These are phyloP conservation scores for Barnettozyma populi DNA, from an alignment of 805 yeast species.

Conservation along the genomic window DNA sequence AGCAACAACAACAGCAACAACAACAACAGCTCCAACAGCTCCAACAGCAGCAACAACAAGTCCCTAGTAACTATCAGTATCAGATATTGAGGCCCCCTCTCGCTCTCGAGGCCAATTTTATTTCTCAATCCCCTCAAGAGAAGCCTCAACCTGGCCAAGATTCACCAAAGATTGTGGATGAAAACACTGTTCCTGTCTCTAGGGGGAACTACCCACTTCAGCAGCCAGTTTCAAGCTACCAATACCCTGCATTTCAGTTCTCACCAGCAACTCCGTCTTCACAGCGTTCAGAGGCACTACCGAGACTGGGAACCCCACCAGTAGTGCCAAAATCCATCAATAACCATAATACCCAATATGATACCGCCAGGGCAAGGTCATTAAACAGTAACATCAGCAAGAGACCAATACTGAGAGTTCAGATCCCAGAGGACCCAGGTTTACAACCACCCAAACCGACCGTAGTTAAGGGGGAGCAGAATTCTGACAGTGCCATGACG, in stretches of 20 bases:
- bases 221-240: conserved; percentile 2
- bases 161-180: background rate
- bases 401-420: conserved; percentile 25
- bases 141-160: conserved; percentile 1
- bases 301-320: conserved; percentile 7
- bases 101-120: background rate
- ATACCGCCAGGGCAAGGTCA: conserved; percentile 18
- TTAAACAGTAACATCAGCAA: conserved; percentile 20
- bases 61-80: background rate
- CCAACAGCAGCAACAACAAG: conserved; percentile 6
- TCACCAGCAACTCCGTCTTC: conserved; percentile 14
- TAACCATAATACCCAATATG: conserved; percentile 4
- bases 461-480: background rate
- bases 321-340: conserved; percentile 3
- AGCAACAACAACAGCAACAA: conserved; percentile 7
- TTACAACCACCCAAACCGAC: conserved; percentile 2
- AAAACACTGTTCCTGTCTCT: conserved; percentile 6
- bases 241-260: conserved; percentile 8
- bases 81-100: conserved; percentile 6
- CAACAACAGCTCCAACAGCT: conserved; percentile 2
- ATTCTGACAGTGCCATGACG: conserved; percentile 14
- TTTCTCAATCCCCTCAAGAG: background rate
- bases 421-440: conserved; percentile 18
- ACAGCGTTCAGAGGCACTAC: conserved; percentile 5
- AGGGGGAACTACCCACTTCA: background rate